Evolutionary conservation across 129 eudicot species (phyloP).

Genomic region (Saposhnikovia divaricata): DNA sequence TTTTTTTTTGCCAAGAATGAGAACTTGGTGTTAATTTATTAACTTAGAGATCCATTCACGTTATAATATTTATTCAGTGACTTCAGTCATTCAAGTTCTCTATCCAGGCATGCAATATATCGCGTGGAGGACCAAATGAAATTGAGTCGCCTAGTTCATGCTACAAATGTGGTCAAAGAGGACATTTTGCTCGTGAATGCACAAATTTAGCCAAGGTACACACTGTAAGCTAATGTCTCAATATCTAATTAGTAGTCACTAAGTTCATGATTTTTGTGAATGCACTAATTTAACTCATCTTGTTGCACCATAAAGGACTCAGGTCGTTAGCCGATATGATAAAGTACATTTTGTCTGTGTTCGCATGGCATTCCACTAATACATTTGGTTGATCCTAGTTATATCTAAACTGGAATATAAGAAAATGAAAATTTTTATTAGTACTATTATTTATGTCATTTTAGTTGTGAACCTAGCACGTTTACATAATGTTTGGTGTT

Average conservation of each 20-base stretch:
- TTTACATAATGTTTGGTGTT: neutral
- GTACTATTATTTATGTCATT: neutral
- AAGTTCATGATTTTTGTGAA: neutral
- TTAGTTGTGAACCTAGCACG: neutral
- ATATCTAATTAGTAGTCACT: neutral
- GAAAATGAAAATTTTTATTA: neutral
- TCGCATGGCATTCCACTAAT: neutral
- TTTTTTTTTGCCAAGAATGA: too few species aligned
- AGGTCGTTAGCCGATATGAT: neutral
- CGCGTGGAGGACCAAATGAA: neutral
- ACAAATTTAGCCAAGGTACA: neutral
- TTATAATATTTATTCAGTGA: neutral
- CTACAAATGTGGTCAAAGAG: constrained; percentile 3
- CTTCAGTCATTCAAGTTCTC: neutral
- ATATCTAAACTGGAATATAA: neutral
- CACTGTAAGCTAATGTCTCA: neutral
- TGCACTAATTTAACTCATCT: neutral
- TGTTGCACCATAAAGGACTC: too few species aligned
- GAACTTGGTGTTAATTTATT: neutral
- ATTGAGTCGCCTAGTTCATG: neutral
- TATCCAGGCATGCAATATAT: neutral
- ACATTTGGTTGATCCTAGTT: neutral
- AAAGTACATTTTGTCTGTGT: neutral
- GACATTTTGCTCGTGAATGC: constrained; percentile 5
- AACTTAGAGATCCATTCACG: neutral